Percentiles rank a stretch among this genome's conserved stretches.
phyloP scores from a whole-genome alignment of 2,329 filamentous ascomycete genomes.

The Diaporthe nobilis region DNA sequence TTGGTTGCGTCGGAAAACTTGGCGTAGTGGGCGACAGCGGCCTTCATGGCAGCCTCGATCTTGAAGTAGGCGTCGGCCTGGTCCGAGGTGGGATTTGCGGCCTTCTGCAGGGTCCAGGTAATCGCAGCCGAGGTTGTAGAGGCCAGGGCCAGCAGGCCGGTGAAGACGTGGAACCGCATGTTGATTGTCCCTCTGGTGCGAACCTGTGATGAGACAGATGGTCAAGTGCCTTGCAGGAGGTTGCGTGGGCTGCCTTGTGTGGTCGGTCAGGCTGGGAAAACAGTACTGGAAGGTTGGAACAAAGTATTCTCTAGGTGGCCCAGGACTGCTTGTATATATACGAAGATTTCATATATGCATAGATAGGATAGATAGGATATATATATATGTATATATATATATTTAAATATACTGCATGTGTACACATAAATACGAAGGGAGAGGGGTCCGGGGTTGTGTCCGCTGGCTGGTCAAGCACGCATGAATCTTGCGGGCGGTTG shows the following conservation, averaged over 20 bases:
- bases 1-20: slow-evolving; percentile 54
- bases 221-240: not conserved
- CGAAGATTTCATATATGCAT: not conserved
- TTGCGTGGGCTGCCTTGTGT: not conserved
- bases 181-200: slow-evolving; percentile 42
- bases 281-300: not conserved
- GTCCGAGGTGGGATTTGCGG: slow-evolving; percentile 57
- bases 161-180: slow-evolving; percentile 53
- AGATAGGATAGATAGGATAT: not conserved
- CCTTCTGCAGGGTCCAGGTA: slow-evolving; percentile 55
- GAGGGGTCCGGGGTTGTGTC: not conserved
- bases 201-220: not conserved
- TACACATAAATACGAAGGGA: not conserved
- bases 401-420: not conserved
- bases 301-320: no score
- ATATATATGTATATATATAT: not conserved
- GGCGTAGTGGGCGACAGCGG: slow-evolving; percentile 56
- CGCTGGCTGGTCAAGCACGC: not conserved
- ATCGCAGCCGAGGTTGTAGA: slow-evolving; percentile 54
- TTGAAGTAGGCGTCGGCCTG: slow-evolving; percentile 58
- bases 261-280: not conserved
- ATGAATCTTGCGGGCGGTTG: not conserved
- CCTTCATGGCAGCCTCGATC: slow-evolving; percentile 59
- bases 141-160: slow-evolving; percentile 49
- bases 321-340: not conserved